Base-by-base conservation (phyloP, 768 basidiomycete genomes). In the Psilocybe tampanensis region DNA sequence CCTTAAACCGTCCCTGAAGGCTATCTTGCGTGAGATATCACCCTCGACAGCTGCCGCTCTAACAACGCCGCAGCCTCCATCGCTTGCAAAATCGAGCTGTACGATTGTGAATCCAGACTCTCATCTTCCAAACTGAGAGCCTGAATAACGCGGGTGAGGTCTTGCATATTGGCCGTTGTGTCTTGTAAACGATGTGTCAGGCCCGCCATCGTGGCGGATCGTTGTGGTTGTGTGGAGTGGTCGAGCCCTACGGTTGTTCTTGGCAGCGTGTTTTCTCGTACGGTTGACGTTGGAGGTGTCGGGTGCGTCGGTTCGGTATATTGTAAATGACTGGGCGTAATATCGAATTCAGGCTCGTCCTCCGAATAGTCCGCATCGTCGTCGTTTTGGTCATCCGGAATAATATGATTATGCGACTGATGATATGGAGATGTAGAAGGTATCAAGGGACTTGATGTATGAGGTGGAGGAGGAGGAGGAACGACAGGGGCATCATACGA, bases 41-140 rank as follows among this genome's bases (percentile, higher is more conserved):
- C 24, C 33, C 50, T 48, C 3, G 60, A 54, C 24, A 62, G 50
- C 29, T 62, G 60, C 15, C 57, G 53, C 36, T 62, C 60, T 41
- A 62, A 32, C 23, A 62, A 33, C 26, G 57, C 60, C 8, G 60
- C 34, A 9, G 42, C 41, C 18, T 53, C 52, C 52, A 53, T 53
- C 23, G 41, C 52, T 12, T 19, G 42, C 2, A 53, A n/a, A 2
- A 53, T 21, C 6, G 43, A 11, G 8, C 44, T 42, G 26, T 44
- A 42, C 52, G 42, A 17, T 33, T 53, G 21, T 19, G 23, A 41
- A 48, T 52, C 44, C 54, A 56, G 23, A 39, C 44, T 51, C 19
- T 43, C 34, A 15, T 41, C 17, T 24, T 56, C 55, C 5, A 56
- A 13, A 17, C 39, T 18, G 9, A 54, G 24, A 44, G 55, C 39